Conservation (phyloP, 1,284 basidiomycete species). For the Grifola frondosa region DNA sequence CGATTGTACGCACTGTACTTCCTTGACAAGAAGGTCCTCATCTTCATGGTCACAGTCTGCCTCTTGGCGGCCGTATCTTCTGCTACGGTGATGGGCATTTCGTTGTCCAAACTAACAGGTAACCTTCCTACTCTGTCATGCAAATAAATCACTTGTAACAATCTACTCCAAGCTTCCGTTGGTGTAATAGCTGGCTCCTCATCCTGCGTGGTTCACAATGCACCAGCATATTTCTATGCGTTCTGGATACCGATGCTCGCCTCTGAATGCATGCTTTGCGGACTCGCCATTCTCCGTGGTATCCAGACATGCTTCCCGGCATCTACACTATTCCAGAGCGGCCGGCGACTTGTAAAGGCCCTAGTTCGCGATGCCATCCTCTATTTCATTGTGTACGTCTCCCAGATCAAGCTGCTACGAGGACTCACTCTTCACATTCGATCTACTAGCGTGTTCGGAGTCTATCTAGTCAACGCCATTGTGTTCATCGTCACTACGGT, state of each 20-base stretch:
- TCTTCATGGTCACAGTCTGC: constrained; percentile 43
- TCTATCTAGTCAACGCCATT: constrained; percentile 52
- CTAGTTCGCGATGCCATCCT: constrained; percentile 55
- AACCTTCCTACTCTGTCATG: constrained; percentile 4
- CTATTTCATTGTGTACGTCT: constrained; percentile 52
- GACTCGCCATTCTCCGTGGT: constrained; percentile 47
- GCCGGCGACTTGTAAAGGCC: constrained; percentile 44
- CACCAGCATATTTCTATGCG: constrained; percentile 45
- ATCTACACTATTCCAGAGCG: constrained; percentile 39
- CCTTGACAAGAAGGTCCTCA: constrained; percentile 48
- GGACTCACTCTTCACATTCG: background rate
- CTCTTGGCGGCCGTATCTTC: constrained; percentile 40
- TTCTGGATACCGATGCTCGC: constrained; percentile 61
- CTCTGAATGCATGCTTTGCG: constrained; percentile 52
- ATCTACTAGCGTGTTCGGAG: constrained; percentile 47
- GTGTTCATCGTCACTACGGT: constrained; percentile 50
- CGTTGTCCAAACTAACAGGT: constrained; percentile 39
- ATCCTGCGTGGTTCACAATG: constrained; percentile 42
- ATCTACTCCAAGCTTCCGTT: no score
- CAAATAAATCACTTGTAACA: no score
- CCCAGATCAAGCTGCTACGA: no score
- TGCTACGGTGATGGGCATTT: constrained; percentile 47
- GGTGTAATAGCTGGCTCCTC: constrained; percentile 30
- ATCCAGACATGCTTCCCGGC: constrained; percentile 39
- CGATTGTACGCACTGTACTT: constrained; percentile 63